Percentiles rank a stretch among this genome's conserved stretches.
Evolutionary conservation across 108 stramenopile genomes (phyloP).

Genomic region (Nannochloropsis gaditana): DNA sequence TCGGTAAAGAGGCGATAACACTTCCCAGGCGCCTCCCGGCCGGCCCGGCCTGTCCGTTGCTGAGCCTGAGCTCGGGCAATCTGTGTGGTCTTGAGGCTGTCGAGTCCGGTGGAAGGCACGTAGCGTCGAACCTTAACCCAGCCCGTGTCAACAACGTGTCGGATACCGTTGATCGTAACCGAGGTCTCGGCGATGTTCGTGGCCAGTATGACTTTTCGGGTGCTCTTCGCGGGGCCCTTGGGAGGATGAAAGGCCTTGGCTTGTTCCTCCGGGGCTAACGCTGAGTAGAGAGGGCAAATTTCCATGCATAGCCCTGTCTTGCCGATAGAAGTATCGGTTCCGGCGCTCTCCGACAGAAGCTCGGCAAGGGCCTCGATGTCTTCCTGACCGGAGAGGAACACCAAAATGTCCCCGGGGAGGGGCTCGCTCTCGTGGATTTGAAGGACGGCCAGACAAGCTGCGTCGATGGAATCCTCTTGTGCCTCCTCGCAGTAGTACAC

Average conservation of each 20-base stretch:
- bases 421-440: slow-evolving; percentile 71
- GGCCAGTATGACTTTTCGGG: slow-evolving; percentile 64
- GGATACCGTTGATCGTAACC: slow-evolving; percentile 77
- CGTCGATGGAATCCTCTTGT: slow-evolving; percentile 43
- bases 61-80: slow-evolving; percentile 75
- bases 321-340: slow-evolving; percentile 45
- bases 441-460: slow-evolving; percentile 65
- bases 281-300: background rate
- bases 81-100: slow-evolving; percentile 64
- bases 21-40: slow-evolving; percentile 75
- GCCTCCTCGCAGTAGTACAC: slow-evolving; percentile 30
- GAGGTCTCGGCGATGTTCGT: slow-evolving; percentile 90
- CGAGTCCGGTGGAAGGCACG: slow-evolving; percentile 60
- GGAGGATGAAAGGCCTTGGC: slow-evolving; percentile 22
- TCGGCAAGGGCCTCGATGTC: slow-evolving; percentile 67
- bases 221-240: background rate
- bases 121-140: slow-evolving; percentile 40
- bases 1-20: slow-evolving; percentile 74
- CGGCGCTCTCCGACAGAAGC: slow-evolving; percentile 61
- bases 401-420: slow-evolving; percentile 64
- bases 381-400: slow-evolving; percentile 96
- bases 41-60: slow-evolving; percentile 87
- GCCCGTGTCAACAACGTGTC: slow-evolving; percentile 60
- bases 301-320: slow-evolving; percentile 30
- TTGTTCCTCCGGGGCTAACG: slow-evolving; percentile 27